Base-by-base conservation (phyloP, 192 early-diverging fungal genomes). In the Coemansia aciculifera region DNA sequence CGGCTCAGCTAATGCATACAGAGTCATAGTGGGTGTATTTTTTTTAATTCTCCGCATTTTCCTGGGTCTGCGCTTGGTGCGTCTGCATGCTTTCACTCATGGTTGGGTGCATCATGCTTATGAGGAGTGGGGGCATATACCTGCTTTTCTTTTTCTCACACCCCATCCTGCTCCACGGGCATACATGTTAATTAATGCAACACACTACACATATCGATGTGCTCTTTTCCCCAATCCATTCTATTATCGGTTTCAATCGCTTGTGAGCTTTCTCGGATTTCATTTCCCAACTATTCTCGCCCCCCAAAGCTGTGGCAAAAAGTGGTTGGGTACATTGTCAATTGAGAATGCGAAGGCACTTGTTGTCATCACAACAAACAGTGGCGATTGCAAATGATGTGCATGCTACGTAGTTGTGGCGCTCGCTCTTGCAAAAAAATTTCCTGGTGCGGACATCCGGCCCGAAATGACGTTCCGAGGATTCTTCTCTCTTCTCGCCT, bases 11-110 rank as follows among this genome's bases (percentile, higher is more conserved):
- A 23, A 29, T 29, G 24, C 51, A 29, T 8, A 54, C 12, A 29
- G 51, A 54, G 51, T 54, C 51, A 54, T 23, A 51, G 40, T 42
- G 15, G 40, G 12, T 15, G 24, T 24, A 24, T 49, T 51, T 27
- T 51, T 24, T 51, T 51, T 54, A 54, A 54, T 54, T 54, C 51
- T 54, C 51, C 51, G 51, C 54, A 13, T 57, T 57, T 57, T 57
- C 29, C 27, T 57, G 54, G 54, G 54, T 57, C 11, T 34, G 27
- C 12, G 32, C 15, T 13, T 13, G 15, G 17, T 31, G 27, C 27
- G 29, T 29, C 54, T 57, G 54, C 54, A 57, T 57, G 15, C 27
- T 32, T 31, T 6, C 29, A 12, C 29, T 57, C 29, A 34, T 34
- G 54, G 54, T 32, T 32, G 54, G 54, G 54, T 57, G 54, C 54